These are phyloP conservation scores for Cornus kousa DNA, from an alignment of 148 eudicot genomes.

Conservation along the genomic window DNA sequence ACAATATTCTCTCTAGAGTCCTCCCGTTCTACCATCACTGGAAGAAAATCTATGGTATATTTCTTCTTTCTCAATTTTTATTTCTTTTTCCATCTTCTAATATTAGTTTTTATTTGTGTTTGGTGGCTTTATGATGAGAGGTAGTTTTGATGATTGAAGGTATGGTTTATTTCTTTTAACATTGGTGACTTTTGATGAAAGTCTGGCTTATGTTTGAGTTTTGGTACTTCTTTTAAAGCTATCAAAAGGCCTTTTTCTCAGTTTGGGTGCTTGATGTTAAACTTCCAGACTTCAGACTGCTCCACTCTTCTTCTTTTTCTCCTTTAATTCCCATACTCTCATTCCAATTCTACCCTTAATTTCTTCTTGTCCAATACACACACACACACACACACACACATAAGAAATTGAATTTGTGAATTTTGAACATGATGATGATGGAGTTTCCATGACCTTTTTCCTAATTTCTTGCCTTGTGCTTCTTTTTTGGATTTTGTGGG, in stretches of 20 bases:
- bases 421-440: not conserved
- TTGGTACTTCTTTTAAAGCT: slow-evolving; percentile 8
- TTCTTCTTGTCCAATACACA: not conserved
- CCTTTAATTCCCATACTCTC: no score
- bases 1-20: slow-evolving; percentile 92
- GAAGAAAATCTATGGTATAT: slow-evolving; percentile 87
- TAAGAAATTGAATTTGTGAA: not conserved
- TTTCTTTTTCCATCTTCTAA: no score
- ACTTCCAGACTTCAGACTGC: slow-evolving; percentile 21
- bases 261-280: slow-evolving; percentile 14
- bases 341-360: slow-evolving; percentile 6
- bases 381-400: not conserved
- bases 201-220: not conserved
- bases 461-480: not conserved
- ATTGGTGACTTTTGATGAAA: not conserved
- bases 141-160: no score
- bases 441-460: slow-evolving; percentile 8
- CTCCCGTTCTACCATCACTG: slow-evolving; percentile 97
- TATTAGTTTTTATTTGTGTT: no score
- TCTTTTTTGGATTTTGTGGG: not conserved
- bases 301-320: not conserved
- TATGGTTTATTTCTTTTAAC: no score
- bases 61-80: not conserved
- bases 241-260: slow-evolving; percentile 4
- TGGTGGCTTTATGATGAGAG: no score